phyloP scores from a whole-genome alignment of 192 early-diverging fungal genomes.

The Obelidium mucronatum region DNA sequence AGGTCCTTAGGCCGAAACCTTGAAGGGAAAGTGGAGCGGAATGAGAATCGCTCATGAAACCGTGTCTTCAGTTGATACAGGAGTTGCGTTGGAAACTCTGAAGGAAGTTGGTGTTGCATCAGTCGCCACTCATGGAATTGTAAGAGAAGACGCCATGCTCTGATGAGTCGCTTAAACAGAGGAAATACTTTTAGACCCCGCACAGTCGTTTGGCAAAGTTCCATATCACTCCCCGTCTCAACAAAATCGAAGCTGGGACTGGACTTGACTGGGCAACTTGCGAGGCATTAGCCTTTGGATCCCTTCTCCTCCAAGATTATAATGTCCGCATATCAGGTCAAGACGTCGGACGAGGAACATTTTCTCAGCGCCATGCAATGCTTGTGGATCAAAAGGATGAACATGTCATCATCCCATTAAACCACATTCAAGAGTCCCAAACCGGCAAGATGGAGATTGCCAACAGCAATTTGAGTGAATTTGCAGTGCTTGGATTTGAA shows the following conservation, averaged over 20 bases:
- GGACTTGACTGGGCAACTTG: conserved; percentile 95
- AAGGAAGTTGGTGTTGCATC: conserved; percentile 78
- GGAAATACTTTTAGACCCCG: too few relatives aligned
- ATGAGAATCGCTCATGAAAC: conserved; percentile 72
- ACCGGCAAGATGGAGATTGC: conserved; percentile 80
- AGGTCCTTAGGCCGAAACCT: conserved; percentile 52
- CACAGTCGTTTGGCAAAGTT: conserved; percentile 90
- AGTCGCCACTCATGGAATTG: conserved; percentile 73
- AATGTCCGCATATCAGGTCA: conserved; percentile 95
- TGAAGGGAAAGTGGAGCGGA: conserved; percentile 82
- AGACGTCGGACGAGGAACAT: conserved; percentile 97
- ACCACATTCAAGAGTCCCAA: conserved; percentile 54
- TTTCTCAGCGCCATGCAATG: conserved; percentile 97
- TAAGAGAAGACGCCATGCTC: conserved; percentile 27
- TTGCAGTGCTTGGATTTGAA: conserved; percentile 96
- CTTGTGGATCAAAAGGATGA: conserved; percentile 92
- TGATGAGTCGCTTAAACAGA: conserved; percentile 2
- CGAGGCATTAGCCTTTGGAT: conserved; percentile 91
- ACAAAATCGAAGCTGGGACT: conserved; percentile 71
- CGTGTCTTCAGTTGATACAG: conserved; percentile 59
- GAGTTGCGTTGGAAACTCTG: conserved; percentile 69
- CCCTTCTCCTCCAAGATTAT: conserved; percentile 81
- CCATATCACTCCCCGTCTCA: conserved; percentile 85
- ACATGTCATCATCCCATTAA: conserved; percentile 84
- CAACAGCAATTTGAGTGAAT: conserved; percentile 90